These are phyloP conservation scores for peach (Prunus persica) DNA, from an alignment of 306 rosid genomes.

Conservation along the genomic window DNA sequence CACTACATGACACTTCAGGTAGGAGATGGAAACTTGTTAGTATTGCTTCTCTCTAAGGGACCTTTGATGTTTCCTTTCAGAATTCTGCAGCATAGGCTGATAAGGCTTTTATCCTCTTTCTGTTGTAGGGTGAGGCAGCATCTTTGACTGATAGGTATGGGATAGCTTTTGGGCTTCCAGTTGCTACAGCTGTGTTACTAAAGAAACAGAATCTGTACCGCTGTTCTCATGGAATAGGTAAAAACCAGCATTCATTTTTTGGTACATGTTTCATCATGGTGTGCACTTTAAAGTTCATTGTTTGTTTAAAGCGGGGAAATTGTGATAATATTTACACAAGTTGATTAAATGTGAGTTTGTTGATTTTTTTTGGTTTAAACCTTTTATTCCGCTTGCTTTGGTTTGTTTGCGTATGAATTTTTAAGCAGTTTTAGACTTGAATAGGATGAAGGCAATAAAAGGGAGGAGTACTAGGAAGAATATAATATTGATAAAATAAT, in stretches of 20 bases:
- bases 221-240: conserved; percentile 80
- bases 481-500: too few relatives aligned
- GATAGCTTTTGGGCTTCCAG: conserved; percentile 68
- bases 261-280: not conserved
- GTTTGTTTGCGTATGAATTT: too few relatives aligned
- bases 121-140: conserved; percentile 84
- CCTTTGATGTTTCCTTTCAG: not conserved
- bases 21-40: conserved; percentile 25
- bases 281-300: not conserved
- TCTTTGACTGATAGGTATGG: conserved; percentile 77
- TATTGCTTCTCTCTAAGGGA: conserved; percentile 1
- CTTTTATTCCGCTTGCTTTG: too few relatives aligned
- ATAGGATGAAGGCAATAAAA: too few relatives aligned
- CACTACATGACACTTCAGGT: conserved; percentile 99
- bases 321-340: not conserved
- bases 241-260: not conserved
- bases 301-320: not conserved
- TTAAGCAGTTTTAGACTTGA: too few relatives aligned
- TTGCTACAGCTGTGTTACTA: conserved; percentile 48
- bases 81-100: conserved; percentile 6
- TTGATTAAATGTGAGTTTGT: not conserved
- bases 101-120: conserved; percentile 19
- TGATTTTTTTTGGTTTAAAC: not conserved
- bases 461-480: too few relatives aligned
- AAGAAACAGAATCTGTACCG: conserved; percentile 64